Base-by-base conservation (phyloP, 2,329 filamentous ascomycete species). In the Nigrospora oryzae region DNA sequence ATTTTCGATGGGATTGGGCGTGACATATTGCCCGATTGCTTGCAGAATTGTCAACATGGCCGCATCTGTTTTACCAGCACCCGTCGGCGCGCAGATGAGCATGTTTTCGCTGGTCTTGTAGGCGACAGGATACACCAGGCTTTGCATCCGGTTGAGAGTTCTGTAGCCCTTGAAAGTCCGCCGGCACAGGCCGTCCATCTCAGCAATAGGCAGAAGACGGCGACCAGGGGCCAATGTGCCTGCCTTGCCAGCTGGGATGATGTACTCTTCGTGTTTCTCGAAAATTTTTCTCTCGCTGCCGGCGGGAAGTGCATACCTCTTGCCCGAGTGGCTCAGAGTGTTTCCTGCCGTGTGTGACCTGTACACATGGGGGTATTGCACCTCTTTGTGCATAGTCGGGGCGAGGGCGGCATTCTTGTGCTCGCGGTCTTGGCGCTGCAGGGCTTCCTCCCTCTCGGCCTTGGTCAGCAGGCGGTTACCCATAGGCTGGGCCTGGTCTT, bases 51-150 rank as follows among this genome's bases (percentile, higher is more conserved):
- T 93, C 53, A 98, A 75, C 90, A 98, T 94, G 10, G 93, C 94
- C 30, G 91, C 93, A 66, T 98, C 93, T 1, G 93, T 98, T 75
- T 98, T 98, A 80, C 93, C 93, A 49, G 90, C 90, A 79, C 93
- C 93, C 44, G 93, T 98, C 5, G 93, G 93, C 17, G 93, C 93
- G 64, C 93, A 98, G 48, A 98, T 94, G 42, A 98, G 79, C 91
- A 98, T 96, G 55, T 98, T 98, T 66, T 98, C 93, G 58, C 83
- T 95, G 2, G 89, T 96, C 62, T 84, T 88, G 67, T 98, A 97
- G 0, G 90, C 93, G 5, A 98, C 88, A 1, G 89, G 89, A 57
- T 95, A 95, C 0, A 97, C 87, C 40, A 98, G 73, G 62, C 90
- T 97, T 68, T 98, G 93, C 94, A 98, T 98, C 28, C 94, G 84